Conservation (phyloP, 176 grass and related monocot species). For the Eragrostis curvula region DNA sequence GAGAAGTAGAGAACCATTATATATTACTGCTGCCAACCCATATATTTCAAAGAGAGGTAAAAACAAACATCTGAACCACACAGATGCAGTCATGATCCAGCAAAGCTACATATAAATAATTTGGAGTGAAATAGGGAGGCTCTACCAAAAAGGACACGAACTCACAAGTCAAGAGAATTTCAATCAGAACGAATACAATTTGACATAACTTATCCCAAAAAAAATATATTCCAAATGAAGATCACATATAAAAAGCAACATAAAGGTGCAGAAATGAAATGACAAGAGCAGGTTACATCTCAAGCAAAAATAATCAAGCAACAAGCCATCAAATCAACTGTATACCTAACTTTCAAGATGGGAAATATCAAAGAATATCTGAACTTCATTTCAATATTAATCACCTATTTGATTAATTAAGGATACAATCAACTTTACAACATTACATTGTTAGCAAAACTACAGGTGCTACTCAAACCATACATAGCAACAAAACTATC, state of each 20-base stretch:
- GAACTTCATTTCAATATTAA: not conserved
- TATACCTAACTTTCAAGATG: not conserved
- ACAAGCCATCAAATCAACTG: not conserved
- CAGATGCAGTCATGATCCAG: not conserved
- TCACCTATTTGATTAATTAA: not conserved
- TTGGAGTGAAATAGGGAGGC: not conserved
- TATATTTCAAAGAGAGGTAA: not conserved
- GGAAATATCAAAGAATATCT: not conserved
- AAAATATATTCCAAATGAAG: too few relatives aligned
- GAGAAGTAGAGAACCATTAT: not conserved
- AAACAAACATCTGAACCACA: not conserved
- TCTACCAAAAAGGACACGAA: not conserved
- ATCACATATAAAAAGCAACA: not conserved
- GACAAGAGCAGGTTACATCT: not conserved
- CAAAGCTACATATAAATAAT: not conserved
- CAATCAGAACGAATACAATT: too few relatives aligned
- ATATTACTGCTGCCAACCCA: not conserved
- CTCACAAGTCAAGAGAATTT: not conserved
- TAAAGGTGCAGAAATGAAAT: not conserved
- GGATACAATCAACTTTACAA: not conserved
- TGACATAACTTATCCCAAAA: too few relatives aligned
- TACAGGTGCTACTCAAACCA: not conserved
- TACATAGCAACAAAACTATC: not conserved
- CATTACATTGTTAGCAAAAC: not conserved
- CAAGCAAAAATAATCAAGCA: not conserved